Percentiles rank a stretch among this genome's conserved stretches.
Conservation (phyloP, 192 early-diverging fungal genomes). For the Coemansia sp. region DNA sequence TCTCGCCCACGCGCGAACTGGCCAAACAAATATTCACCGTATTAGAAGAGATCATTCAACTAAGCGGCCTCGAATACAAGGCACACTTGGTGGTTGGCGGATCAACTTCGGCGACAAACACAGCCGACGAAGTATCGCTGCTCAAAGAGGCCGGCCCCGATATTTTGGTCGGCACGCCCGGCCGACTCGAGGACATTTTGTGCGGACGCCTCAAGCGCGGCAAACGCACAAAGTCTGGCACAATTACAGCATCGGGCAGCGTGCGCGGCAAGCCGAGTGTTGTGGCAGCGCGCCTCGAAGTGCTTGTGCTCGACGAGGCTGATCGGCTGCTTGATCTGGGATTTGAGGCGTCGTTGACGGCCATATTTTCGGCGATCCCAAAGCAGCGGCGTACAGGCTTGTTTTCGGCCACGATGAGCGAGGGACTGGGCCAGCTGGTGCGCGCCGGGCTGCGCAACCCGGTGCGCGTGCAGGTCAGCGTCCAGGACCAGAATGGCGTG, state of each 20-base stretch:
- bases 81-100: conserved; percentile 48
- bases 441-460: conserved; percentile 90
- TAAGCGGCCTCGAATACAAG: conserved; percentile 25
- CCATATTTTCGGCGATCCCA: conserved; percentile 79
- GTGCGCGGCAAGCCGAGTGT: conserved; percentile 49
- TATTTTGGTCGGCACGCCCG: conserved; percentile 90
- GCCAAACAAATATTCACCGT: conserved; percentile 83
- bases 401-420: conserved; percentile 96
- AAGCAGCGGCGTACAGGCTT: conserved; percentile 94
- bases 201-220: conserved; percentile 38
- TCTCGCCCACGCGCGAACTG: conserved; percentile 88
- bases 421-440: conserved; percentile 79
- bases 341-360: conserved; percentile 75
- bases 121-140: conserved; percentile 37
- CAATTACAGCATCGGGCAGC: conserved; percentile 37
- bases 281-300: conserved; percentile 78
- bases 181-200: conserved; percentile 81
- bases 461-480: conserved; percentile 84
- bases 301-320: conserved; percentile 92
- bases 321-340: conserved; percentile 94
- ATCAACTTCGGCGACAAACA: conserved; percentile 43
- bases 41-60: conserved; percentile 58
- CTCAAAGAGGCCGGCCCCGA: conserved; percentile 68
- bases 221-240: conserved; percentile 41
- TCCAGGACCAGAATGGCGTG: conserved; percentile 67